Evolutionary conservation across 1,139 yeast genomes (phyloP), one percentile per base, ranked within the genome.

Genomic region (Yamadazyma spencermartinsiae): DNA sequence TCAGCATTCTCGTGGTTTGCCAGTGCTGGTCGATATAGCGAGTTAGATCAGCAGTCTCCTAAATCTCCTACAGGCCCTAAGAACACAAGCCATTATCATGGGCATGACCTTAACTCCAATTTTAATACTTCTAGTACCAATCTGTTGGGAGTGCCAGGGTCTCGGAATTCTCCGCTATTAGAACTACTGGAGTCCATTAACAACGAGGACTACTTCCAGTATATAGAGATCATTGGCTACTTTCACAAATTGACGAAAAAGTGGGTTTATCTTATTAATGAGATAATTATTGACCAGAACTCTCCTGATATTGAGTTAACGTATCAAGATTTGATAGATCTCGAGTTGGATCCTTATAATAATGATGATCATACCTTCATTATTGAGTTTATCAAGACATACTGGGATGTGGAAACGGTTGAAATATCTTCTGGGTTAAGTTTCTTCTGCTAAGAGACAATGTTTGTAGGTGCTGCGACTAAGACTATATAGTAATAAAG

Each of bases 1-100:
- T 76, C 79, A 42, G 88, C 90, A 0, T 73, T 86, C 43, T 71
- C 84, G 28, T 85, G 92, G 88, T 84, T 89, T 83, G 90, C 92
- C 2, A 79, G 87, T 24, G 94, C 95, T 2, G 95, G 95, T 4
- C 82, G 76, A 44, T 70, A 73, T 12, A 50, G 50, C 20, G 33
- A 30, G 6, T 28, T 28, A 16, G 31, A 28, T 8, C 42, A 42
- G 29, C 40, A 42, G 33, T n/a, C 36, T 33, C 12, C 31, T 6
- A 11, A 23, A 11, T 28, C 31, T 10, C 31, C 31, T 16, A 14
- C 31, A 5, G 31, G 31, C 4, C 19, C 19, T 10, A 14, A 9
- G 9, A 15, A 16, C 16, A 6, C 10, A n/a, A 9, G 6, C n/a
- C n/a, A 28, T 28, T 28, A 15, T 16, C 36, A 3, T 20, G 10